Base-by-base conservation (phyloP, 2,329 filamentous ascomycete species). In the Waltergamsia citrina region DNA sequence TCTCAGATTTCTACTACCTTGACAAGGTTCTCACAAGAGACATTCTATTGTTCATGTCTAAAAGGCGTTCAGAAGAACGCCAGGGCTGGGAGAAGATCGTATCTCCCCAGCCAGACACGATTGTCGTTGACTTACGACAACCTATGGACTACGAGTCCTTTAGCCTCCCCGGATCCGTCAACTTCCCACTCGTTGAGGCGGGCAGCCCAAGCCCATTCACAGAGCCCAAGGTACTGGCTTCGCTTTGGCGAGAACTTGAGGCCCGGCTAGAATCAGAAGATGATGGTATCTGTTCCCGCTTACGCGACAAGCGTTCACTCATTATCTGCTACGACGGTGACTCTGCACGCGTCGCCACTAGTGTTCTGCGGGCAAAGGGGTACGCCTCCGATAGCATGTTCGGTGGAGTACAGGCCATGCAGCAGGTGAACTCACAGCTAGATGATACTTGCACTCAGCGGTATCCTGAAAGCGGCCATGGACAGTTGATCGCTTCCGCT, bases 291-390 rank as follows among this genome's bases (percentile, higher is more conserved):
- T 15, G 41, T 16, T 23, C 36, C 3, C 37, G 48, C 8, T 37
- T 63, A 2, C 28, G 38, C 6, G 51, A 42, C 4, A 57, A 54
- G 35, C 55, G 56, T 6, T 45, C 69, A 10, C 43, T 74, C 9
- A 10, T 32, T 8, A 43, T 73, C 8, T 74, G 70, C 45, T 73
- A 74, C 33, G 55, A 70, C 30, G 71, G 71, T 3, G 68, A 76
- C 37, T 67, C 62, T 20, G 59, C 70, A 5, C 58, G 71, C 1
- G 60, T 75, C 5, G 71, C 69, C 3, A 66, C 66, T 3, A 72
- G 68, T 34, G 60, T 75, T 3, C 46, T 75, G 31, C 56, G 69
- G 5, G 67, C 65, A 0, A 69, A 66, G 40, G 67, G 63, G 0
- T 52, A 62, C 17, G 55, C 60, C 36, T 65, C 66, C 1, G 60